Conservation (phyloP, 139 green algal species). For the Chlamydomonas schloesseri region DNA sequence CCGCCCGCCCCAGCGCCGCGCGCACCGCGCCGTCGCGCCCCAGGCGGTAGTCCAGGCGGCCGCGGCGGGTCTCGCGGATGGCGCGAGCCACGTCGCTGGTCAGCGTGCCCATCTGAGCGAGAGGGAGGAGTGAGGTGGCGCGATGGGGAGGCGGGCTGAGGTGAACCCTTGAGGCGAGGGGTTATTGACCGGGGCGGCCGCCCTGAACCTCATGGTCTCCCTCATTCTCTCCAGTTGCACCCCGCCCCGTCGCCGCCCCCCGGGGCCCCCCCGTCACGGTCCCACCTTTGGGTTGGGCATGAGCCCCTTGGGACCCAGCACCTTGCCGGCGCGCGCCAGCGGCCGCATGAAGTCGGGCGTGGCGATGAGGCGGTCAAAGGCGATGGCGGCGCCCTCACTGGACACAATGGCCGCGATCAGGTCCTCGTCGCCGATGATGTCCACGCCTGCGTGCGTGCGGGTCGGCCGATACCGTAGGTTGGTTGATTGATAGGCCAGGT, state of each 20-base stretch:
- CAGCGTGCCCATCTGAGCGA: constrained; percentile 83
- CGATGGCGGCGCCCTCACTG: constrained; percentile 54
- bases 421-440: constrained; percentile 85
- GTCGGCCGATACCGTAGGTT: too few relatives aligned
- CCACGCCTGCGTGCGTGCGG: constrained; percentile 73
- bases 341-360: constrained; percentile 90
- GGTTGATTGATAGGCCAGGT: too few relatives aligned
- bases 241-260: too few relatives aligned
- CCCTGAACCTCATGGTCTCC: too few relatives aligned
- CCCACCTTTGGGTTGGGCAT: constrained; percentile 98
- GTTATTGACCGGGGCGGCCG: too few relatives aligned
- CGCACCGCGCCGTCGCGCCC: constrained; percentile 86
- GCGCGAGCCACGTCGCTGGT: constrained; percentile 77
- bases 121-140: neutral
- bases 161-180: too few relatives aligned
- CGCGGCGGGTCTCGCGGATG: constrained; percentile 77
- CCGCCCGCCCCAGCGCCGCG: constrained; percentile 66
- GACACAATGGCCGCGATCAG: constrained; percentile 81
- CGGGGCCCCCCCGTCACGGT: too few relatives aligned
- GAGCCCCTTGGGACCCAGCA: constrained; percentile 94
- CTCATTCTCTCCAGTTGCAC: too few relatives aligned
- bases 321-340: constrained; percentile 75
- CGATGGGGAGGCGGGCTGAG: neutral
- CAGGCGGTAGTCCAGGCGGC: constrained; percentile 88
- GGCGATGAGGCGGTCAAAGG: constrained; percentile 80